phyloP scores from a whole-genome alignment of 371 early-diverging fungal species.

The Mucor circinelloides region DNA sequence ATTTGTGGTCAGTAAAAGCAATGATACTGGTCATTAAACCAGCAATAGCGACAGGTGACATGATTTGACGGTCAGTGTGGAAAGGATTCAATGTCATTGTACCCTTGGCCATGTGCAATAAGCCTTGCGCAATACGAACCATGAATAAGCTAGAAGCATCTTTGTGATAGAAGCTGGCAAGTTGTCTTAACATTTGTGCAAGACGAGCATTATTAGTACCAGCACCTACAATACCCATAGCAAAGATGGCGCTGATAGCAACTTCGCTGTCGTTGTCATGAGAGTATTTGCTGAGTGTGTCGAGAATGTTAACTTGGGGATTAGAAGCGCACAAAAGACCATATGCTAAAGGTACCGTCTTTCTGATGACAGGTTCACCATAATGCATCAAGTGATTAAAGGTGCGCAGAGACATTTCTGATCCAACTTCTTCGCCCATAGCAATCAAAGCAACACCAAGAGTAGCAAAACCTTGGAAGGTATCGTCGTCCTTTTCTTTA shows the following conservation, averaged over 20 bases:
- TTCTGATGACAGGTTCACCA: constrained; percentile 93
- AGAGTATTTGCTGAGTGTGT: constrained; percentile 94
- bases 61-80: constrained; percentile 87
- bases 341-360: constrained; percentile 93
- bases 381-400: constrained; percentile 99
- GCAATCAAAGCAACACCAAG: constrained; percentile 94
- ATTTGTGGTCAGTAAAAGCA: constrained; percentile 90
- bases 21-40: constrained; percentile 86
- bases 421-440: constrained; percentile 96
- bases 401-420: constrained; percentile 93
- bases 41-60: constrained; percentile 91
- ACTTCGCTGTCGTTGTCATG: constrained; percentile 96
- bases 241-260: constrained; percentile 95
- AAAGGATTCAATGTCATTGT: constrained; percentile 95
- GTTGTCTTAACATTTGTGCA: constrained; percentile 95
- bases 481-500: constrained; percentile 78
- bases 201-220: constrained; percentile 99
- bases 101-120: constrained; percentile 98
- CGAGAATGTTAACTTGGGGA: constrained; percentile 90
- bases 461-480: constrained; percentile 94
- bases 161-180: constrained; percentile 97
- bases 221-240: constrained; percentile 98
- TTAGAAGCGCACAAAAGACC: constrained; percentile 96
- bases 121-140: constrained; percentile 97
- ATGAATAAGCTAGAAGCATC: constrained; percentile 91